Percentiles rank a stretch among this genome's conserved stretches.
phyloP scores from a whole-genome alignment of 1,139 yeast genomes.

The Hanseniaspora sp. region DNA sequence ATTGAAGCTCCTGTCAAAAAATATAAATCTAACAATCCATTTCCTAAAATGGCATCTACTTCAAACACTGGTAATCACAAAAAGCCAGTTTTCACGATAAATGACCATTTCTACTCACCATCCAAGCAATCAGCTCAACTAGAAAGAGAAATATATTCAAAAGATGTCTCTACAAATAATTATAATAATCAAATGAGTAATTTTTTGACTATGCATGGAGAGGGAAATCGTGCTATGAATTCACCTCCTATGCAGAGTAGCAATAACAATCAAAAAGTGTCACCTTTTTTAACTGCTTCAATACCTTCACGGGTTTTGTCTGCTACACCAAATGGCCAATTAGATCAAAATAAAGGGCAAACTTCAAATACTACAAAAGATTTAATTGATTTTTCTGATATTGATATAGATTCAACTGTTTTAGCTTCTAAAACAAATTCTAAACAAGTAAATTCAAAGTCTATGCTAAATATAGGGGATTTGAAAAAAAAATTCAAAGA shows the following conservation, averaged over 20 bases:
- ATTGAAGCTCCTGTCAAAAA: slow-evolving; percentile 19
- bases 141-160: background rate
- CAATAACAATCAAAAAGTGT: slow-evolving; percentile 6
- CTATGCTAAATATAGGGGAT: background rate
- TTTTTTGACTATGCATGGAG: background rate
- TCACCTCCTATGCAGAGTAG: background rate
- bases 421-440: background rate
- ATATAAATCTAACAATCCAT: slow-evolving; percentile 29
- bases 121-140: background rate
- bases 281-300: slow-evolving; percentile 3
- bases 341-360: background rate
- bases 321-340: background rate
- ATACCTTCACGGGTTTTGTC: background rate
- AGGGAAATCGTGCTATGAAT: slow-evolving; percentile 1
- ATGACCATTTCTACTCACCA: slow-evolving; percentile 8
- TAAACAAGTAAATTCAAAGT: background rate
- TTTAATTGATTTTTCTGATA: slow-evolving; percentile 14
- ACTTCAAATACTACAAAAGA: slow-evolving; percentile 4
- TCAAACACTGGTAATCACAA: slow-evolving; percentile 2
- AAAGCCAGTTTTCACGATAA: background rate
- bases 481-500: slow-evolving; percentile 8
- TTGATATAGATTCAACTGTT: background rate
- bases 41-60: slow-evolving; percentile 25
- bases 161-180: background rate
- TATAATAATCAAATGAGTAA: slow-evolving; percentile 2